Conservation (phyloP, 192 early-diverging fungal species). For the Dimargaris xerosporica region DNA sequence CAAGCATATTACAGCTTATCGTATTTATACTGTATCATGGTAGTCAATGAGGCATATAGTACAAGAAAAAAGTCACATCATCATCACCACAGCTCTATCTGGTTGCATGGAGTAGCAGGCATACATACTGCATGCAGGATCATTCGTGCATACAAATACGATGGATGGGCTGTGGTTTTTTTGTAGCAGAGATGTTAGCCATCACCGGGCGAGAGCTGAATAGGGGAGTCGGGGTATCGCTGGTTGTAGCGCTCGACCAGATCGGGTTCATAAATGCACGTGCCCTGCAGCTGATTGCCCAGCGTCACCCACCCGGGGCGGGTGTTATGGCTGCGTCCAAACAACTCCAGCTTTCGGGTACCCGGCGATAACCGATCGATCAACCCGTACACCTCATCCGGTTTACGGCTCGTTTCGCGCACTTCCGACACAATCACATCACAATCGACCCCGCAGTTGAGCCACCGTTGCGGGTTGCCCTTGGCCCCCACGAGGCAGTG, state of each 20-base stretch:
- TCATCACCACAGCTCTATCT: no score
- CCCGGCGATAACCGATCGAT: slow-evolving; percentile 41
- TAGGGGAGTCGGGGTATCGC: slow-evolving; percentile 17
- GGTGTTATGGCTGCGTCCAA: slow-evolving; percentile 41
- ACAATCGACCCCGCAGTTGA: slow-evolving; percentile 30
- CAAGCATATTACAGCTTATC: no score
- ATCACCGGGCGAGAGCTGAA: slow-evolving; percentile 7
- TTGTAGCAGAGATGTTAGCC: no score
- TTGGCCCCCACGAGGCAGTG: slow-evolving; percentile 45
- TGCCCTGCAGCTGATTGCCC: slow-evolving; percentile 44
- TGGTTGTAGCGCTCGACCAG: slow-evolving; percentile 22
- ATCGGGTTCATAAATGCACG: slow-evolving; percentile 31
- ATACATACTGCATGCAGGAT: no score
- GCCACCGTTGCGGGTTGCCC: slow-evolving; percentile 20
- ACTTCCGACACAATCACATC: slow-evolving; percentile 47
- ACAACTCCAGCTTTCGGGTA: slow-evolving; percentile 42
- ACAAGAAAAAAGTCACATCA: no score
- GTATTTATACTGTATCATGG: no score
- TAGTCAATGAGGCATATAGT: no score
- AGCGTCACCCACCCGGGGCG: slow-evolving; percentile 45
- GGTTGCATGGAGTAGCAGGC: no score
- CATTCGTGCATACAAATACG: no score
- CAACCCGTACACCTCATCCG: slow-evolving; percentile 42
- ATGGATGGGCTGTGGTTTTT: no score
- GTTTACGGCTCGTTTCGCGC: slow-evolving; percentile 40